Percentiles rank a stretch among this genome's conserved stretches.
phyloP scores from a whole-genome alignment of 345 rosid genomes.

The Excoecaria agallocha region DNA sequence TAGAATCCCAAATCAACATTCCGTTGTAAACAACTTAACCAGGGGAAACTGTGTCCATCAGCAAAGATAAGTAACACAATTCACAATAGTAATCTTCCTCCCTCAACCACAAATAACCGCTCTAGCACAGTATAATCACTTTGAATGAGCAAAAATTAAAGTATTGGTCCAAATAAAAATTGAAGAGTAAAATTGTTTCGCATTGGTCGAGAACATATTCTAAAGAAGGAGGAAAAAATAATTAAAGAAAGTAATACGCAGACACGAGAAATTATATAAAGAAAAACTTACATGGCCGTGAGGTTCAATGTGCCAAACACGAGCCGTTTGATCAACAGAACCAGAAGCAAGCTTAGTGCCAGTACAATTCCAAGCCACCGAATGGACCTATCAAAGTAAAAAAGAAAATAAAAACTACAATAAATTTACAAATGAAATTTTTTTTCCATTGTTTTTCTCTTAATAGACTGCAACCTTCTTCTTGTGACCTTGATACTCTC shows the following conservation, averaged over 20 bases:
- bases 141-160: background rate
- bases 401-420: background rate
- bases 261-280: background rate
- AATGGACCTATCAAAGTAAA: slow-evolving; percentile 66
- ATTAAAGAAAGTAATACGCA: background rate
- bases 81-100: slow-evolving; percentile 4
- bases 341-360: slow-evolving; percentile 99
- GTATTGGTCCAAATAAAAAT: background rate
- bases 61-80: background rate
- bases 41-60: background rate
- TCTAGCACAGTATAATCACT: background rate
- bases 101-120: background rate
- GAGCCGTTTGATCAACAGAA: slow-evolving; percentile 97
- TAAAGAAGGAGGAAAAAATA: background rate
- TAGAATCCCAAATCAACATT: background rate
- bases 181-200: background rate
- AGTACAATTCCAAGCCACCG: slow-evolving; percentile 95
- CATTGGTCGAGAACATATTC: background rate
- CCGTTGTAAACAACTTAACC: background rate
- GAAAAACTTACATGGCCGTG: slow-evolving; percentile 73
- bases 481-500: slow-evolving; percentile 94
- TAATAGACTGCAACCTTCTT: slow-evolving; percentile 57
- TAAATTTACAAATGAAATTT: background rate
- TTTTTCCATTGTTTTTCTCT: background rate
- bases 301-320: slow-evolving; percentile 91